These are phyloP conservation scores for Neofusicoccum cordaticola DNA, from an alignment of 2,329 filamentous ascomycete species.

Conservation along the genomic window DNA sequence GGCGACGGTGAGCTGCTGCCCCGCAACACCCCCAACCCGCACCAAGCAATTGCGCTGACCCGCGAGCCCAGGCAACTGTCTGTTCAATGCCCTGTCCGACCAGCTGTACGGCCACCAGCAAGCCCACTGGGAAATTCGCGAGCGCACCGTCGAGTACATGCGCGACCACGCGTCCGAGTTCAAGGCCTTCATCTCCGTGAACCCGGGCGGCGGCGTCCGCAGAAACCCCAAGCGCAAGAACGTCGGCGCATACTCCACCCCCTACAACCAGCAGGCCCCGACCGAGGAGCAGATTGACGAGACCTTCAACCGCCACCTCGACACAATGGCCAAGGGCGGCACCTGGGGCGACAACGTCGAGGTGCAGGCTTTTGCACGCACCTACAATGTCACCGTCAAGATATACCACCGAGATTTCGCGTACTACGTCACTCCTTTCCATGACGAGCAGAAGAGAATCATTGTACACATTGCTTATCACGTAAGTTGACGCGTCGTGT, in stretches of 20 bases:
- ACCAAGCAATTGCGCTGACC: constrained; percentile 18
- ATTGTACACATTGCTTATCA: constrained; percentile 62
- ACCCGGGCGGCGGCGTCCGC: constrained; percentile 33
- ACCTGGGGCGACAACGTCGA: constrained; percentile 67
- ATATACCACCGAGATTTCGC: constrained; percentile 58
- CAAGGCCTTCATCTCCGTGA: constrained; percentile 60
- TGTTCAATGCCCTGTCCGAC: constrained; percentile 66
- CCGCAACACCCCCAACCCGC: background rate
- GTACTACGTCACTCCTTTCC: constrained; percentile 48
- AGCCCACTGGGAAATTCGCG: constrained; percentile 58
- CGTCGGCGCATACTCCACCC: constrained; percentile 41
- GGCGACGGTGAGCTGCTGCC: constrained; percentile 57
- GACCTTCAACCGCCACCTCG: constrained; percentile 55
- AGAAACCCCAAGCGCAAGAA: constrained; percentile 56
- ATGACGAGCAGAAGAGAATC: constrained; percentile 23
- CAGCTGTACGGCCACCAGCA: constrained; percentile 63
- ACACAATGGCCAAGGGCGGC: constrained; percentile 58
- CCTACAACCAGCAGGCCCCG: constrained; percentile 48
- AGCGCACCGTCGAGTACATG: constrained; percentile 61
- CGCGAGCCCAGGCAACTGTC: constrained; percentile 59
- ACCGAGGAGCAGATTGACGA: constrained; percentile 53
- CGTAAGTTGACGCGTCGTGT: constrained; percentile 43
- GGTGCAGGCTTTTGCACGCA: constrained; percentile 63
- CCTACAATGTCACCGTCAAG: constrained; percentile 60
- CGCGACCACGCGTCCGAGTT: constrained; percentile 59